phyloP scores from a whole-genome alignment of 2,329 filamentous ascomycete genomes.

The Iodosphaeria phyllophila region DNA sequence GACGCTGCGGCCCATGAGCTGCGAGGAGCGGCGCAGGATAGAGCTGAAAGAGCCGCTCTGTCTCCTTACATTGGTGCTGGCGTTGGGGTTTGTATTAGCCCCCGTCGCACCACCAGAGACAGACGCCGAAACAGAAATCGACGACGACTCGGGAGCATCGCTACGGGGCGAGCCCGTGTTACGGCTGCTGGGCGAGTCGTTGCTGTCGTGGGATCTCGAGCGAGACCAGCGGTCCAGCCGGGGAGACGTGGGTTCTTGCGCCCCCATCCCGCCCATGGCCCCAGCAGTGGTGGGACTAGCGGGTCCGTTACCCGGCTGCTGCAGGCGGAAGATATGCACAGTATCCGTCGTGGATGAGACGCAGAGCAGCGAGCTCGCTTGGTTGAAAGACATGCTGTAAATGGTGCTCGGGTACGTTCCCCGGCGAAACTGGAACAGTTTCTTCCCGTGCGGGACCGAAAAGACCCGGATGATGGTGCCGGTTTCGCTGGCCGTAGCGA shows the following conservation, averaged over 20 bases:
- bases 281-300: slow-evolving; percentile 16
- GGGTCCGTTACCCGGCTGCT: slow-evolving; percentile 17
- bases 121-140: no score
- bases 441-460: slow-evolving; percentile 74
- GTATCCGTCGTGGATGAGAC: slow-evolving; percentile 95
- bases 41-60: slow-evolving; percentile 69
- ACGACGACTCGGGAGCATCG: slow-evolving; percentile 22
- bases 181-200: slow-evolving; percentile 30
- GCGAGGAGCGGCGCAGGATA: slow-evolving; percentile 83
- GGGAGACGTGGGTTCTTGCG: slow-evolving; percentile 21
- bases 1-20: slow-evolving; percentile 78
- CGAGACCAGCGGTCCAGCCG: slow-evolving; percentile 32
- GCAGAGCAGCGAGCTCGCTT: slow-evolving; percentile 78
- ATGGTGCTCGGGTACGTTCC: slow-evolving; percentile 93
- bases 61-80: slow-evolving; percentile 24
- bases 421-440: slow-evolving; percentile 87
- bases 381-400: slow-evolving; percentile 98
- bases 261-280: no score
- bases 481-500: slow-evolving; percentile 92
- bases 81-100: slow-evolving; percentile 10
- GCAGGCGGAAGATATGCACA: slow-evolving; percentile 84
- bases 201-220: slow-evolving; percentile 34
- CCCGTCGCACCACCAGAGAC: no score
- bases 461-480: slow-evolving; percentile 96
- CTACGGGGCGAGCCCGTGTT: slow-evolving; percentile 24